These are phyloP conservation scores for Pyrenophora teres DNA, from an alignment of 2,329 filamentous ascomycete genomes.

Conservation along the genomic window DNA sequence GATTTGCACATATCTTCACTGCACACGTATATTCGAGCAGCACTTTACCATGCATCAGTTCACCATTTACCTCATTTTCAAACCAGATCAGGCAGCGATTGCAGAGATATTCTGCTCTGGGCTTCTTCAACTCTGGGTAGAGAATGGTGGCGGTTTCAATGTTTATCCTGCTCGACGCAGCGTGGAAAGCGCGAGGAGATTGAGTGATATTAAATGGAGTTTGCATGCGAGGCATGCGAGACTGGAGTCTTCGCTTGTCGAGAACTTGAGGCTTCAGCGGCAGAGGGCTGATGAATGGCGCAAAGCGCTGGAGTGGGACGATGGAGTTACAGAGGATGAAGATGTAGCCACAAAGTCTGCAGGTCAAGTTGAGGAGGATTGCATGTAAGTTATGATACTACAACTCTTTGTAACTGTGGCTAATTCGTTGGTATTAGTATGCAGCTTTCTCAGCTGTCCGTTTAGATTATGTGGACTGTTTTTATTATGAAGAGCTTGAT, in stretches of 20 bases:
- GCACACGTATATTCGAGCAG: conserved; percentile 5
- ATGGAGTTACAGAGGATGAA: conserved; percentile 5
- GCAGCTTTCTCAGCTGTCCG: neutral
- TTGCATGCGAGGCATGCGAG: conserved; percentile 15
- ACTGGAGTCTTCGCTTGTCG: conserved; percentile 13
- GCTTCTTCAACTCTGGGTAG: conserved; percentile 34
- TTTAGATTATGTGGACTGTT: neutral
- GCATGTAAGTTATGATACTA: neutral
- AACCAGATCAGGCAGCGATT: conserved; percentile 26
- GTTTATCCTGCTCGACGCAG: conserved; percentile 35
- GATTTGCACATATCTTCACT: conserved; percentile 25
- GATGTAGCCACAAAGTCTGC: neutral
- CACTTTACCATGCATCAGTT: conserved; percentile 34
- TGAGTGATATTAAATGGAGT: conserved; percentile 22
- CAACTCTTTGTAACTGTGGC: neutral
- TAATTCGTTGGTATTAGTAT: neutral
- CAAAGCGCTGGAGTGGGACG: conserved; percentile 24
- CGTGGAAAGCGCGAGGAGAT: conserved; percentile 21
- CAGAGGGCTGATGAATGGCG: conserved; percentile 24
- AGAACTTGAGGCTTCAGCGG: conserved; percentile 19
- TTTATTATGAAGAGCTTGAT: too few relatives aligned
- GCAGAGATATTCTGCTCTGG: conserved; percentile 40
- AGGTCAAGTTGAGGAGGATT: conserved; percentile 9
- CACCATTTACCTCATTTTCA: conserved; percentile 36
- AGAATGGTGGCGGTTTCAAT: conserved; percentile 37